Conservation (phyloP, 1,284 basidiomycete species). For the Austroboletus niveus region DNA sequence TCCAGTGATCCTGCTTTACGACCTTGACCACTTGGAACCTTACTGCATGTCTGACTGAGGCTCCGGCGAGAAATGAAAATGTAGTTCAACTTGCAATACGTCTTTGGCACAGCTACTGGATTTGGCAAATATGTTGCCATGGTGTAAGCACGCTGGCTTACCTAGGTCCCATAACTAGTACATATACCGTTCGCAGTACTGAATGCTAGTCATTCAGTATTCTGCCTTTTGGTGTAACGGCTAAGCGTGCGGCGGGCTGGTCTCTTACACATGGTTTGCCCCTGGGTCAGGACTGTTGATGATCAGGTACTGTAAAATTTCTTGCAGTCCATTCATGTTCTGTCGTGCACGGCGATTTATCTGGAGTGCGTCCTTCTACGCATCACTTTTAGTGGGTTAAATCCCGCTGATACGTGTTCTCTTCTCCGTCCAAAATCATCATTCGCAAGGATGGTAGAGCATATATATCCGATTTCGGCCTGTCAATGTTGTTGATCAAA, state of each 20-base stretch:
- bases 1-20: too few species aligned
- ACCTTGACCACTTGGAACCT: too few species aligned
- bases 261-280: too few species aligned
- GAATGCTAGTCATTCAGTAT: too few species aligned
- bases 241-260: too few species aligned
- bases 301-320: too few species aligned
- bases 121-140: constrained; percentile 24
- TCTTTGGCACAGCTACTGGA: constrained; percentile 12
- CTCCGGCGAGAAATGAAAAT: constrained; percentile 18
- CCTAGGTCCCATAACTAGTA: too few species aligned
- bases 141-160: too few species aligned
- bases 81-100: constrained; percentile 16
- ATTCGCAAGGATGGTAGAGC: constrained; percentile 9
- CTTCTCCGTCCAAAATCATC: constrained; percentile 17
- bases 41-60: constrained; percentile 3
- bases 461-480: constrained; percentile 16
- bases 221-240: too few species aligned
- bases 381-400: background rate
- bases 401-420: background rate
- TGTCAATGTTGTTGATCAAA: constrained; percentile 18
- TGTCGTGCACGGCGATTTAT: constrained; percentile 18
- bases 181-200: too few species aligned
- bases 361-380: constrained; percentile 15
- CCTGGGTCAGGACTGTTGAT: too few species aligned
- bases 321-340: constrained; percentile 22